Evolutionary conservation across 371 early-diverging fungal species (phyloP), one percentile per base, ranked within the genome.

Genomic region (Capillidium heterosporum): DNA sequence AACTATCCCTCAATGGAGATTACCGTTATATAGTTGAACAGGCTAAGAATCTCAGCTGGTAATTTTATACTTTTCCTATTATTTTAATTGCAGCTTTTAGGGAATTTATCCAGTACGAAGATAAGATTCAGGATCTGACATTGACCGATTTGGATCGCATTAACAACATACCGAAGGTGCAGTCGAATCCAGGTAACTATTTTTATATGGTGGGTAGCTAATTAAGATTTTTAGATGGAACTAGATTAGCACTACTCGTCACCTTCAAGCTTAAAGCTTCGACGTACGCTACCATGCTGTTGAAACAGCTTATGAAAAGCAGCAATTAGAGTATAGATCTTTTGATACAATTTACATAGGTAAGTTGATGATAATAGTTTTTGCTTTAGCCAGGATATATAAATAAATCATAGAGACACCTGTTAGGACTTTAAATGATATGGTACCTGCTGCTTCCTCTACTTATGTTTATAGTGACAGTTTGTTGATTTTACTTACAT

Each of bases 11-110:
- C 32, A 61, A 75, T 1, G 95, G 94, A 26, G 76, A 81, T n/a
- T 93, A 93, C 68, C 76, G 94, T 52, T 60, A 66, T 17, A 60
- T 90, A 56, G 23, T 88, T 13, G 72, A 68, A 31, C 66, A 65
- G 50, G 78, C 75, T 32, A 51, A 56, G 2, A 59, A 72, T 28
- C 49, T 77, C 42, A 48, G 54, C 44, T 77, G 74, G 73, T 72
- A 62, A 49, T 13, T 40, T 40, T n/a, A 40, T 13, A 13, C 10
- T 40, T 13, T 10, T 40, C 10, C 13, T 40, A 40, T 13, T 40
- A 40, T 40, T n/a, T 40, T 40, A 13, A 13, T 13, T 40, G 10
- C 40, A 40, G 10, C 10, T 40, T 13, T 13, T 40, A 40, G 40
- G 40, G 40, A 40, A 40, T 40, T 40, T 21, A 19, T 47, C 11